Percentiles rank a stretch among this genome's conserved stretches.
phyloP scores from a whole-genome alignment of 192 early-diverging fungal genomes.

The Phycomyces blakesleeanus region DNA sequence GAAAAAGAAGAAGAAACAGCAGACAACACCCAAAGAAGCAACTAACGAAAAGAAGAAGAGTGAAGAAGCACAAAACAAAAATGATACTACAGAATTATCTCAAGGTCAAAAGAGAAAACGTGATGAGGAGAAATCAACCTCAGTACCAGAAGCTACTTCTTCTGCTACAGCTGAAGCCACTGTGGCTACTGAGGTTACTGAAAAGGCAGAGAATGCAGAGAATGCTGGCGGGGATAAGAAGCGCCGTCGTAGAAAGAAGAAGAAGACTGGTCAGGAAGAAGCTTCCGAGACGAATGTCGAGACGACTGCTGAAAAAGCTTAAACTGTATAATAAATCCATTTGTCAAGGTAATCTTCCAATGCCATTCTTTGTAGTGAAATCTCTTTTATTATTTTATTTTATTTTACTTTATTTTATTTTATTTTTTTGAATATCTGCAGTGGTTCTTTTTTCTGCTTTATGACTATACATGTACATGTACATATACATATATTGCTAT shows the following conservation, averaged over 20 bases:
- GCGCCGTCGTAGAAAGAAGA: not conserved
- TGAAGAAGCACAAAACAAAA: too few relatives aligned
- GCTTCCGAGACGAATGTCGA: too few relatives aligned
- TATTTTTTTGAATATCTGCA: not conserved
- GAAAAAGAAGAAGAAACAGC: slow-evolving; percentile 65
- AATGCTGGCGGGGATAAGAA: too few relatives aligned
- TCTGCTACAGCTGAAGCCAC: too few relatives aligned
- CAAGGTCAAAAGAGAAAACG: not conserved
- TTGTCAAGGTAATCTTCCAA: not conserved
- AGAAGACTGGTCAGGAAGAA: not conserved
- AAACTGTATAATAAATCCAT: too few relatives aligned
- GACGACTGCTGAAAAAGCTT: too few relatives aligned
- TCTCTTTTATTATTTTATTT: not conserved
- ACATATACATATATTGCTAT: too few relatives aligned
- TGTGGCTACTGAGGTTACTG: too few relatives aligned
- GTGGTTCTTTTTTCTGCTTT: not conserved
- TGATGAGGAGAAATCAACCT: not conserved
- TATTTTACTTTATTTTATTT: not conserved
- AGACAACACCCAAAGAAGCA: too few relatives aligned
- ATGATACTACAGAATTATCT: too few relatives aligned
- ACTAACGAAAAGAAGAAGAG: not conserved
- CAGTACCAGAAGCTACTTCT: not conserved
- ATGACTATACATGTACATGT: too few relatives aligned
- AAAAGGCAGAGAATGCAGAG: too few relatives aligned
- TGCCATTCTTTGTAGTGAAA: not conserved